Evolutionary conservation across 495 filamentous ascomycete genomes (phyloP).

Genomic region (Lasiosphaeria miniovina): DNA sequence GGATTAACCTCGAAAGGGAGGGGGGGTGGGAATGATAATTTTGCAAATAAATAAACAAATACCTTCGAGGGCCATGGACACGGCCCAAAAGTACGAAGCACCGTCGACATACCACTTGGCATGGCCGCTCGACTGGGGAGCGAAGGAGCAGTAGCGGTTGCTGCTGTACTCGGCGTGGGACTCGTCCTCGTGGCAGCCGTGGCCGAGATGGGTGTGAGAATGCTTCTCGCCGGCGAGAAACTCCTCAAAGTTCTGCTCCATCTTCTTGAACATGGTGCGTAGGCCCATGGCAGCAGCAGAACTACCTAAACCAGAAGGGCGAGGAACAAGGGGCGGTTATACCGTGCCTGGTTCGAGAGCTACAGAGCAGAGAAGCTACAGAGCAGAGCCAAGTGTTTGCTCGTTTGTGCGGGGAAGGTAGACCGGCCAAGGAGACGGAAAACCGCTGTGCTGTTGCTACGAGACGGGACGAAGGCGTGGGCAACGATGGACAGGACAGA

Average conservation of each 20-base stretch:
- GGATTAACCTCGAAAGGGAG: too few species aligned
- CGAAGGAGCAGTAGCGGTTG: conserved; percentile 80
- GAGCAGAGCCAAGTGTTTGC: not conserved
- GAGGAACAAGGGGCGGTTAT: too few species aligned
- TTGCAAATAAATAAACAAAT: not conserved
- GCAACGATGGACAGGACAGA: conserved; percentile 1
- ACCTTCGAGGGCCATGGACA: conserved; percentile 76
- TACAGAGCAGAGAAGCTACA: not conserved
- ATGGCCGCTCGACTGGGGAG: conserved; percentile 82
- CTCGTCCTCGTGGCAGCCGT: conserved; percentile 30
- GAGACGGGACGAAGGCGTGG: not conserved
- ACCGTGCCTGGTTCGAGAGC: not conserved
- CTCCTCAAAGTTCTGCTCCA: conserved; percentile 27
- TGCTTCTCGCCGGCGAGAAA: conserved; percentile 36
- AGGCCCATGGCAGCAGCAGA: not conserved
- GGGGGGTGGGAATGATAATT: not conserved
- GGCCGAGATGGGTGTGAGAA: conserved; percentile 38
- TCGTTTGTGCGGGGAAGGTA: not conserved
- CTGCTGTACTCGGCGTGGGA: conserved; percentile 39
- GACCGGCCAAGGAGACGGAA: not conserved
- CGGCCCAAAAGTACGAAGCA: conserved; percentile 87
- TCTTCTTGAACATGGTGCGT: conserved; percentile 22
- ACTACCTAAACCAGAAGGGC: too few species aligned
- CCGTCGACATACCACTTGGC: conserved; percentile 95
- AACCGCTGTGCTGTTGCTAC: not conserved